Evolutionary conservation across 2,329 filamentous ascomycete species (phyloP), one percentile per base, ranked within the genome.

Genomic region (Lizonia empirigonia): DNA sequence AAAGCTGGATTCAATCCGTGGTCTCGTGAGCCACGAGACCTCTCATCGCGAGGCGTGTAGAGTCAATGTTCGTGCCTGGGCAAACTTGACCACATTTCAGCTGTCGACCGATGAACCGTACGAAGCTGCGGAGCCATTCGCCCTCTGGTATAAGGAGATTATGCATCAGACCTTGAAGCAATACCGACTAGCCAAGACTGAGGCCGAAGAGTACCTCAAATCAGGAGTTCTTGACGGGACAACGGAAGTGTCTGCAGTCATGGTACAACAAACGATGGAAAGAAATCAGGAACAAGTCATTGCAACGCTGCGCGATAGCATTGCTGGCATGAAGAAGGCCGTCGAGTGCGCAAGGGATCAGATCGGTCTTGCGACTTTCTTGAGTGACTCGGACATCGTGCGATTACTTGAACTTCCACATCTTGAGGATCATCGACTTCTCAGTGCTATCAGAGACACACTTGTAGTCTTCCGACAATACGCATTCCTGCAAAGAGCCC

Each of bases 21-120:
- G 79, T 44, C 75, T 86, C 5, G 82, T 86, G 12, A 77, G 84
- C 55, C 81, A 84, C 50, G 72, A 77, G 12, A 77, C 62, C 13
- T 85, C 84, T 9, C 84, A 86, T 67, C 75, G 77, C 42, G 82
- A 84, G 70, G 83, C 81, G 4, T 85, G 82, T 66, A 79, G 77
- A 42, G 76, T 86, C 32, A 85, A 78, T 54, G 76, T 86, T 5
- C 77, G 78, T 32, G 76, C 83, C 20, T 86, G 84, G 84, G 67
- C 76, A n/a, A 79, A 80, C 55, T 73, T 86, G 16, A 71, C 79
- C 16, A 74, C 74, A n/a, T 86, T 82, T 56, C 83, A 85, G 53
- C 59, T 84, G 13, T 82, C 82, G 0, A 80, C 76, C 0, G 59
- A 77, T 6, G 82, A 84, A 60, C 71, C 78, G 13, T 61, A 73